Evolutionary conservation across 2,329 filamentous ascomycete genomes (phyloP).

Genomic region (Clonostachys byssicola): DNA sequence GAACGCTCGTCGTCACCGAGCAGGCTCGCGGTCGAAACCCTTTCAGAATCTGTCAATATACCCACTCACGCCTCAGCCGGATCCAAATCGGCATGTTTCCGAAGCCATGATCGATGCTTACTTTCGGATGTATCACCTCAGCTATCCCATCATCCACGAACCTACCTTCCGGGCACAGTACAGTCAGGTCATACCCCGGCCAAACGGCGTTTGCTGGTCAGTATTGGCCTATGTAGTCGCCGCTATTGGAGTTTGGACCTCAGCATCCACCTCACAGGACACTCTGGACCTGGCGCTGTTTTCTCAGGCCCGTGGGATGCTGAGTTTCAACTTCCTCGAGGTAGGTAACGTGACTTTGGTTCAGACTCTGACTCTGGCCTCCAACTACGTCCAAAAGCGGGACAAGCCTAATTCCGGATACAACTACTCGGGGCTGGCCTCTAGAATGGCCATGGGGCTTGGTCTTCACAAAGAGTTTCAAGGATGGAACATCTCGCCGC

Average conservation of each 20-base stretch:
- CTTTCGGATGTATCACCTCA: conserved; percentile 36
- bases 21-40: conserved; percentile 6
- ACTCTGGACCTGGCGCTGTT: conserved; percentile 18
- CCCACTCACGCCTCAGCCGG: conserved; percentile 14
- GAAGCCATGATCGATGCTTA: conserved; percentile 32
- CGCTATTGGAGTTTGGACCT: conserved; percentile 28
- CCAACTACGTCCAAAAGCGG: conserved; percentile 45
- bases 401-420: conserved; percentile 47
- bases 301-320: conserved; percentile 18
- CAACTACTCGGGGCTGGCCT: conserved; percentile 45
- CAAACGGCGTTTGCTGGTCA: conserved; percentile 20
- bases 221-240: conserved; percentile 26
- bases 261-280: conserved; percentile 10
- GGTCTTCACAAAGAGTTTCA: conserved; percentile 42
- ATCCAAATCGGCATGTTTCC: conserved; percentile 21
- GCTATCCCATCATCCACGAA: conserved; percentile 41
- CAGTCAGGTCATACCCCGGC: conserved; percentile 22
- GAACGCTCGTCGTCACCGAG: conserved; percentile 12
- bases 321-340: conserved; percentile 37
- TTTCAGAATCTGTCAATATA: background rate
- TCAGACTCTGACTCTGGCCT: conserved; percentile 35
- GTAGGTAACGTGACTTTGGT: conserved; percentile 37
- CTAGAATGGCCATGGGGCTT: conserved; percentile 42
- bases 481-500: conserved; percentile 20
- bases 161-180: conserved; percentile 33